Conservation (phyloP, 176 grass and related monocot genomes). For the Rhipidocladum racemiflorum region DNA sequence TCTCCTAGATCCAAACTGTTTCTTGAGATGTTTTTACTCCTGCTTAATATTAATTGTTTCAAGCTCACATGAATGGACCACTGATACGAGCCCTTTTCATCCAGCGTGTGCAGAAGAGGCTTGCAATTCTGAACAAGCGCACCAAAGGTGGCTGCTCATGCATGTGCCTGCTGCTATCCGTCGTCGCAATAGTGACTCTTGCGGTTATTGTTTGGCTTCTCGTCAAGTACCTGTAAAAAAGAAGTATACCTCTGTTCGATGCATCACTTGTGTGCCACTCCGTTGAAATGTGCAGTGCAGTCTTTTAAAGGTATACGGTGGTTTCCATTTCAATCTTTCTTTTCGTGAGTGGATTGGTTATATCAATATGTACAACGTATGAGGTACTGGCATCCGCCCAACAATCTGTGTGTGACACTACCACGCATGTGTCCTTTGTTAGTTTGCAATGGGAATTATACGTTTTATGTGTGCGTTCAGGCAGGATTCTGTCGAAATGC, state of each 20-base stretch:
- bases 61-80: neutral
- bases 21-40: neutral
- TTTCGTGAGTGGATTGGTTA: constrained; percentile 26
- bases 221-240: constrained; percentile 74
- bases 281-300: constrained; percentile 44
- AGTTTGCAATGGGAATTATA: constrained; percentile 13
- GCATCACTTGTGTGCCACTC: neutral
- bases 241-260: neutral
- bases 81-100: constrained; percentile 16
- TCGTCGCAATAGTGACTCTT: constrained; percentile 68
- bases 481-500: no score
- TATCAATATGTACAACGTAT: neutral
- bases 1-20: neutral
- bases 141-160: constrained; percentile 87
- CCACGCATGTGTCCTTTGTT: neutral
- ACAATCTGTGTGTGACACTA: neutral
- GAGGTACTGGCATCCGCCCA: neutral
- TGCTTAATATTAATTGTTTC: neutral
- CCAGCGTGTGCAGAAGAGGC: constrained; percentile 75
- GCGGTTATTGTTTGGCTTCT: constrained; percentile 74
- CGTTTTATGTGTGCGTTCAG: neutral
- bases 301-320: constrained; percentile 18
- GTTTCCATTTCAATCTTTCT: constrained; percentile 17
- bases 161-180: constrained; percentile 68
- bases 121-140: constrained; percentile 86